A percentile compares a stretch with the other conserved stretches of the same genome.
phyloP scores from a whole-genome alignment of 148 eudicot species.

The Rhododendron williamsianum region DNA sequence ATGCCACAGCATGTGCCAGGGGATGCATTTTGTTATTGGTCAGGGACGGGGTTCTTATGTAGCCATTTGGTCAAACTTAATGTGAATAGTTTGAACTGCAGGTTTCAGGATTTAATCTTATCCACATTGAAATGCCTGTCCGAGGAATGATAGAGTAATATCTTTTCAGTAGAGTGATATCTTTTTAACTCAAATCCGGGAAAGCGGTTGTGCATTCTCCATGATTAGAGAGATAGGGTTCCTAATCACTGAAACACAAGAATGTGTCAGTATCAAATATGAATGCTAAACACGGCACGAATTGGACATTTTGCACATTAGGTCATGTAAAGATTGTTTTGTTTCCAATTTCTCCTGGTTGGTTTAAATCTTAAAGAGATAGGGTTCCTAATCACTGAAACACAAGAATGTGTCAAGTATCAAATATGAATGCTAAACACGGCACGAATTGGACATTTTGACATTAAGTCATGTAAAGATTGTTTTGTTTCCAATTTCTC shows the following conservation, averaged over 20 bases:
- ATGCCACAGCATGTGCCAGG: background rate
- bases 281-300: background rate
- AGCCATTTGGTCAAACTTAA: background rate
- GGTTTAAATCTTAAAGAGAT: background rate
- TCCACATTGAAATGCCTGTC: background rate
- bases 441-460: background rate
- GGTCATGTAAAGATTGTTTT: background rate
- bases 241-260: background rate
- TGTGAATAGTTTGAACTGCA: background rate
- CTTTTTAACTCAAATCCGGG: background rate
- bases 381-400: background rate
- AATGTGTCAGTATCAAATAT: background rate
- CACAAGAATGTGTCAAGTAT: background rate
- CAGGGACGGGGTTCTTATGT: background rate
- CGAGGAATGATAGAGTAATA: background rate
- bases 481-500: conserved; percentile 3
- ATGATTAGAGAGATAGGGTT: background rate
- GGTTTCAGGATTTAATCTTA: background rate
- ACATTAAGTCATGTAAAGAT: background rate
- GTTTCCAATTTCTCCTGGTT: background rate
- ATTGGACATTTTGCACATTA: background rate
- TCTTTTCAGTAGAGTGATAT: background rate
- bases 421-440: background rate
- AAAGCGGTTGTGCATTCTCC: background rate
- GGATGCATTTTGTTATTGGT: background rate